Evolutionary conservation across 2,329 filamentous ascomycete genomes (phyloP).

Genomic region (Neurospora sp.): DNA sequence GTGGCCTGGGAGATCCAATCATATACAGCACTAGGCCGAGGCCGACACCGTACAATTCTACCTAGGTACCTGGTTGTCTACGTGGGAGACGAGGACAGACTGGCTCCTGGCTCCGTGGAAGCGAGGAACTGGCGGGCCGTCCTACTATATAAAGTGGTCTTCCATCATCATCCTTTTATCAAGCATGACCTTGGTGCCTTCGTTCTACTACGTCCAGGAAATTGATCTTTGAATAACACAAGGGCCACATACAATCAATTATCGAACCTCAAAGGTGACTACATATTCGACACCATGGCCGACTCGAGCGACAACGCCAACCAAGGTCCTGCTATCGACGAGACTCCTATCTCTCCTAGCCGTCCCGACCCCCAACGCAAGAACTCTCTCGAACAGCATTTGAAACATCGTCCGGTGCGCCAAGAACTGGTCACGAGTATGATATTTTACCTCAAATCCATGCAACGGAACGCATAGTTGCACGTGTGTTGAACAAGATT

Average conservation of each 20-base stretch:
- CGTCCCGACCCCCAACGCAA: conserved; percentile 40
- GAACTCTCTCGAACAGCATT: conserved; percentile 64
- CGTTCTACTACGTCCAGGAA: neutral
- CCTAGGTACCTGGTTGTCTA: neutral
- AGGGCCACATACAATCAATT: neutral
- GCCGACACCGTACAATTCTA: neutral
- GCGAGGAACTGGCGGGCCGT: neutral
- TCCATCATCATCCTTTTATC: neutral
- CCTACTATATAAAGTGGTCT: neutral
- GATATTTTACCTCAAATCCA: conserved; percentile 20
- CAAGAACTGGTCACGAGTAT: conserved; percentile 71
- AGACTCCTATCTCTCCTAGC: conserved; percentile 47
- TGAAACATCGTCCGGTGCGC: conserved; percentile 63
- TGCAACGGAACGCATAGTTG: neutral
- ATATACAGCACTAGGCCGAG: neutral
- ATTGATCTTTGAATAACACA: neutral
- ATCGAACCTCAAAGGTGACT: neutral
- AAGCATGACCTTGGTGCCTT: neutral
- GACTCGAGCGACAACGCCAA: conserved; percentile 7
- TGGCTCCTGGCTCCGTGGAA: neutral
- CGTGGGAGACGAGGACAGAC: neutral
- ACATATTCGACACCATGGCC: conserved; percentile 7
- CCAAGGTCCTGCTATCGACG: conserved; percentile 33
- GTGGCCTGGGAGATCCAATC: neutral
- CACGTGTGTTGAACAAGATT: neutral